Evolutionary conservation across 768 basidiomycete species (phyloP).

Genomic region (Nidularia sp.): DNA sequence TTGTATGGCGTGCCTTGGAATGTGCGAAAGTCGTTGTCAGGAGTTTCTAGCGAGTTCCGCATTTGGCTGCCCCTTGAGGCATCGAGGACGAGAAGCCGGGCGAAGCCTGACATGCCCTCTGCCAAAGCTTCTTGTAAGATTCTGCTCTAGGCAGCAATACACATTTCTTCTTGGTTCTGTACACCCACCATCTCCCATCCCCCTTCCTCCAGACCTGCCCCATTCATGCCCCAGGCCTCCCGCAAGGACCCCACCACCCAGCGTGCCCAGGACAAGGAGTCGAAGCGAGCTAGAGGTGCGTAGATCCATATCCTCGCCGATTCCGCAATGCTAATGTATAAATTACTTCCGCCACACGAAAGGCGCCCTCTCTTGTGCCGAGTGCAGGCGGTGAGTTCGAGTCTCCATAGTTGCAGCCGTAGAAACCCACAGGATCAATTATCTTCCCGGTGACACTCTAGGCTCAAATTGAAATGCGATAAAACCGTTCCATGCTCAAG

Average conservation of each 20-base stretch:
- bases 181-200: not conserved
- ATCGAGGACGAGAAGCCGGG: not conserved
- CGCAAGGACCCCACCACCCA: constrained; percentile 42
- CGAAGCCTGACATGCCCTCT: not conserved
- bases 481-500: constrained; percentile 62
- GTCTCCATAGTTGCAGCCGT: not conserved
- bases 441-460: constrained; percentile 12
- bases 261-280: constrained; percentile 60
- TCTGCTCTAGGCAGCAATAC: not conserved
- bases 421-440: not conserved
- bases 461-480: constrained; percentile 72
- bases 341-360: constrained; percentile 1
- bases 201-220: not conserved
- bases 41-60: not conserved
- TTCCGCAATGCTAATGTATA: not conserved
- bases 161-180: not conserved
- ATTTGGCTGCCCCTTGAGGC: not conserved
- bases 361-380: constrained; percentile 57
- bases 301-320: not conserved
- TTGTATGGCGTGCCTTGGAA: not conserved
- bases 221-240: constrained; percentile 44
- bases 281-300: constrained; percentile 57
- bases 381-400: constrained; percentile 51
- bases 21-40: not conserved
- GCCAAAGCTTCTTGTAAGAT: not conserved